Percentiles rank a stretch among this genome's conserved stretches.
Evolutionary conservation across 1,284 basidiomycete species (phyloP).

Genomic region (Leccinum griseonigrum): DNA sequence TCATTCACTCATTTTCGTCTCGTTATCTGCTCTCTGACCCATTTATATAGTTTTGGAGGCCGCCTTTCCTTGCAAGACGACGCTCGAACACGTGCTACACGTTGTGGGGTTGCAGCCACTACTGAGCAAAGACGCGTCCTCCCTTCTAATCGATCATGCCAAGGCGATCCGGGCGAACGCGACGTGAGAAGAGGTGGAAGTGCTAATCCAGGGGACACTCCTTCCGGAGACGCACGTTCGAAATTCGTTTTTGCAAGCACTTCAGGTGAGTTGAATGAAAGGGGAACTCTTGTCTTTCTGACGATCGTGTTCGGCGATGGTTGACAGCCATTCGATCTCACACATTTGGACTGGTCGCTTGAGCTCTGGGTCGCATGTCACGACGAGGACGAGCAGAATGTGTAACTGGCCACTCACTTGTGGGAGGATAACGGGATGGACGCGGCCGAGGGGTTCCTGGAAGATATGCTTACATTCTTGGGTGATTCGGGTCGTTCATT

Average conservation of each 20-base stretch:
- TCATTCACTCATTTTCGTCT: background rate
- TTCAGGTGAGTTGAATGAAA: slow-evolving; percentile 56
- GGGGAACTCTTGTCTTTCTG: slow-evolving; percentile 26
- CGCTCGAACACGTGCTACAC: slow-evolving; percentile 73
- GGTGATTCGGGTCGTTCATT: slow-evolving; percentile 40
- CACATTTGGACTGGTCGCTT: slow-evolving; percentile 90
- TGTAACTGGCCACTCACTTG: slow-evolving; percentile 74
- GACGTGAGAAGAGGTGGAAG: slow-evolving; percentile 58
- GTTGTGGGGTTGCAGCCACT: slow-evolving; percentile 79
- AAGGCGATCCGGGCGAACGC: slow-evolving; percentile 77
- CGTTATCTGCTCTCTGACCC: background rate
- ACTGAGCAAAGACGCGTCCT: slow-evolving; percentile 84
- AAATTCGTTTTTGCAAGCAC: slow-evolving; percentile 86
- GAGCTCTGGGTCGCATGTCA: slow-evolving; percentile 90
- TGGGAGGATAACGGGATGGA: slow-evolving; percentile 99
- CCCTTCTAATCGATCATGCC: slow-evolving; percentile 80
- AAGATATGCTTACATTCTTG: slow-evolving; percentile 65
- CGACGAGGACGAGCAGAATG: slow-evolving; percentile 92
- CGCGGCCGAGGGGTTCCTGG: slow-evolving; percentile 73
- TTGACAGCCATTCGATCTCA: slow-evolving; percentile 86
- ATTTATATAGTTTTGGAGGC: slow-evolving; percentile 53
- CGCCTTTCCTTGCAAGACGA: slow-evolving; percentile 70
- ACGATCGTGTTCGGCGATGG: background rate
- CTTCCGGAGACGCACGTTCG: slow-evolving; percentile 89
- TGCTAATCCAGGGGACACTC: slow-evolving; percentile 75